Evolutionary conservation across 1,139 yeast species (phyloP).

Genomic region (Sugiyamaella grinbergsii): DNA sequence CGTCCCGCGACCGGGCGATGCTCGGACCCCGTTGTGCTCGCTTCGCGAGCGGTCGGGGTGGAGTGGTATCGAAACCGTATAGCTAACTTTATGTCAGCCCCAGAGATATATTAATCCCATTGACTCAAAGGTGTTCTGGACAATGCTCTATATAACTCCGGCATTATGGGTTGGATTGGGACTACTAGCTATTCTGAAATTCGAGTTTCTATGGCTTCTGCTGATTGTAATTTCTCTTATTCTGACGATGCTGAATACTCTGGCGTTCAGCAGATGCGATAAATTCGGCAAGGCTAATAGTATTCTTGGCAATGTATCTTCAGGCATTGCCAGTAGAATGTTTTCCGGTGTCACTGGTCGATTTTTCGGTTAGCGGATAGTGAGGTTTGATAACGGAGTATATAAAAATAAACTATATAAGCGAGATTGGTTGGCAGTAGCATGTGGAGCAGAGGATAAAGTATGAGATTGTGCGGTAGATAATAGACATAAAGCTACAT

Average conservation of each 20-base stretch:
- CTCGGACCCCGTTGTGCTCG: slow-evolving; percentile 1
- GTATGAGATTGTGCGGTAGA: no score
- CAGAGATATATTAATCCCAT: slow-evolving; percentile 83
- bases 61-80: no score
- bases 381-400: no score
- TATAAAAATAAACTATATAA: neutral
- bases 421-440: no score
- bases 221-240: slow-evolving; percentile 57
- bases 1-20: neutral
- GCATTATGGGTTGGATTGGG: slow-evolving; percentile 74
- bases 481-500: no score
- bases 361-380: slow-evolving; percentile 21
- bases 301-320: slow-evolving; percentile 43
- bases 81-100: no score
- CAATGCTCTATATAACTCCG: slow-evolving; percentile 72
- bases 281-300: slow-evolving; percentile 82
- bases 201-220: slow-evolving; percentile 64
- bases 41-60: neutral
- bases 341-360: slow-evolving; percentile 27
- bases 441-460: no score
- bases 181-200: slow-evolving; percentile 71
- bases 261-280: slow-evolving; percentile 91
- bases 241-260: slow-evolving; percentile 75
- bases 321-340: slow-evolving; percentile 30
- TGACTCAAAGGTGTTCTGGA: slow-evolving; percentile 88